Base-by-base conservation (phyloP, 164 flowering plant genomes). In the Cinnamomum micranthum region DNA sequence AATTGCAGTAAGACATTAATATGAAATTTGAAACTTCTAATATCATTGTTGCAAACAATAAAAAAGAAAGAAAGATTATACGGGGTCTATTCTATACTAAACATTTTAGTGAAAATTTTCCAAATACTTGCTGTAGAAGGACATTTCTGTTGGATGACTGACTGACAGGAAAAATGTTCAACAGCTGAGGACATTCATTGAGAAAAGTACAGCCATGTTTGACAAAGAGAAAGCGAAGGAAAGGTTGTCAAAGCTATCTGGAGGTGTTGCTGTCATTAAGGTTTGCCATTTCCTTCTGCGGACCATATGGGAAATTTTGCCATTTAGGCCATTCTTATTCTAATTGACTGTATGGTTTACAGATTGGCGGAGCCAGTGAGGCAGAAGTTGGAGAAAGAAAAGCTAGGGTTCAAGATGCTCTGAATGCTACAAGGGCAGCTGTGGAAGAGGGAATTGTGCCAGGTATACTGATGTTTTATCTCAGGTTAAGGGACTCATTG, bases 381-480 rank as follows among this genome's bases (percentile, higher is more conserved):
- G 84, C 87, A 47, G 95, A 93, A 85, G 92, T 93, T 79, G 95
- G 91, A 74, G 97, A 93, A 77, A 87, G 91, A 81, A 91, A 93
- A 82, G 95, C 88, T 77, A 85, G 97, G 81, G 94, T 88, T 28
- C 88, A 86, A 20, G 97, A 93, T 88, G 94, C 97, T 74, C 52
- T 91, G 60, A 90, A 93, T 87, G 97, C 95, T 23, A 93, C 96
- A 59, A 82, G 88, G 72, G 98, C 97, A 70, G 98, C 97, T 67
- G 87, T 94, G 12, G 94, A 92, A 85, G 98, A 92, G 86, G 98
- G 98, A 74, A 90, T 91, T 75, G 82, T 94, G 70, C 97, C 98
- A 73, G 98, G 97, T 92, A 86, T 70, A 66, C 59, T 14, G 59
- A 52, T 52, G 14, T 52, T 17, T 52, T 52, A 52, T 52, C 19